Evolutionary conservation across 805 yeast species (phyloP), one percentile per base, ranked within the genome.

Genomic region (Wickerhamiella musiphila): DNA sequence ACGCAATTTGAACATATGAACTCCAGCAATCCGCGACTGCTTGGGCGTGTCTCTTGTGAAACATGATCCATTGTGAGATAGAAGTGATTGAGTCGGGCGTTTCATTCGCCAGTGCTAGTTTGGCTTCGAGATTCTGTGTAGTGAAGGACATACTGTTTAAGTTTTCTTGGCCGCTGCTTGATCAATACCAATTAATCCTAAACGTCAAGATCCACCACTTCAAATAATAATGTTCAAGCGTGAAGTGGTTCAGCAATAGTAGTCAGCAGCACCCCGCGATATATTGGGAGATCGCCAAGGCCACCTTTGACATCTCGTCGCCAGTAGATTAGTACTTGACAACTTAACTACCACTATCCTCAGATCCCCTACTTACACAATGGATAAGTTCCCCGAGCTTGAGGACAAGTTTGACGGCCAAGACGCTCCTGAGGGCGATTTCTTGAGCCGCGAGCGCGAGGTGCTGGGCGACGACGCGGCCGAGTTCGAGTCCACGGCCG

Each of bases 21-120:
- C 59, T 51, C 82, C 82, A 74, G 4, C 63, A 54, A 18, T 52
- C 47, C 7, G 73, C 78, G 19, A 68, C 60, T 18, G 61, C 59
- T 2, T 47, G 49, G 6, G 74, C 70, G 37, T 71, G 63, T 23
- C 78, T 56, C 42, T 73, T 64, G 46, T 76, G 78, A 53, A 75
- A 76, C 34, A 77, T 41, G 34, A 58, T 46, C 84, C 84, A 76
- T 46, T 74, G 81, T 0, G 81, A 67, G 2, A 74, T 66, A n/a
- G 73, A 61, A 23, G 73, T 78, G 40, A 76, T 76, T n/a, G 78
- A 65, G 36, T 72, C 78, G 46, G 71, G 81, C 1, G 81, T 65
- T 40, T 72, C 77, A 36, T 61, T 66, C 23, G 73, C 54, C 16
- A 40, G 28, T 8, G 47, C 42, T 17, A 53, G 47, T 35, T 52